These are phyloP conservation scores for Desmodesmus armatus DNA, from an alignment of 139 green algal species.

Conservation along the genomic window DNA sequence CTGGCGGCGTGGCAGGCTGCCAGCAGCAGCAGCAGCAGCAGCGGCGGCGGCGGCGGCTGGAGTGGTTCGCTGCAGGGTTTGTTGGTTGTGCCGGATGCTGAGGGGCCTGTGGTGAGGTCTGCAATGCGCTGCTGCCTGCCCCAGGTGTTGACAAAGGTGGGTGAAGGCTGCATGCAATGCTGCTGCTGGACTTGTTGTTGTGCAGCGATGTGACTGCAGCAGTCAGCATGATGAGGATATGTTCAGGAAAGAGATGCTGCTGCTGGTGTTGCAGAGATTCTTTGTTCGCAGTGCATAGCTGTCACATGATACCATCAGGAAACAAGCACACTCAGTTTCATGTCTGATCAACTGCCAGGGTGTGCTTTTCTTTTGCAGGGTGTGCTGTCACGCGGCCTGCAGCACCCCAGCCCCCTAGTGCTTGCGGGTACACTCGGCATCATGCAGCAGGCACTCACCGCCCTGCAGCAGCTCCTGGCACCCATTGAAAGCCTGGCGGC, in stretches of 20 bases:
- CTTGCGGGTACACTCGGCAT: slow-evolving; percentile 52
- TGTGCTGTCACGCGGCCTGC: slow-evolving; percentile 72
- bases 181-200: no score
- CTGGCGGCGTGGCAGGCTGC: not conserved
- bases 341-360: slow-evolving; percentile 19
- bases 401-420: slow-evolving; percentile 66
- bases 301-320: no score
- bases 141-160: slow-evolving; percentile 1
- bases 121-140: slow-evolving; percentile 56
- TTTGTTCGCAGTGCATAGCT: no score
- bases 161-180: not conserved
- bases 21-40: not conserved
- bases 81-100: slow-evolving; percentile 13
- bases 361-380: slow-evolving; percentile 53
- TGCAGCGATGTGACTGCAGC: no score
- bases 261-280: no score
- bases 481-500: slow-evolving; percentile 4
- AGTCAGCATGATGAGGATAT: no score
- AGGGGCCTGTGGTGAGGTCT: not conserved
- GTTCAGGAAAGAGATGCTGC: no score
- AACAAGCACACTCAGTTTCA: no score
- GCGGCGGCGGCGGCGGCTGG: not conserved
- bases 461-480: slow-evolving; percentile 13
- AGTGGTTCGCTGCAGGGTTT: not conserved
- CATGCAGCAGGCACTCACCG: slow-evolving; percentile 48